Percentiles rank a stretch among this genome's conserved stretches.
Conservation (phyloP, 768 basidiomycete genomes). For the Boletus tomentosulus region DNA sequence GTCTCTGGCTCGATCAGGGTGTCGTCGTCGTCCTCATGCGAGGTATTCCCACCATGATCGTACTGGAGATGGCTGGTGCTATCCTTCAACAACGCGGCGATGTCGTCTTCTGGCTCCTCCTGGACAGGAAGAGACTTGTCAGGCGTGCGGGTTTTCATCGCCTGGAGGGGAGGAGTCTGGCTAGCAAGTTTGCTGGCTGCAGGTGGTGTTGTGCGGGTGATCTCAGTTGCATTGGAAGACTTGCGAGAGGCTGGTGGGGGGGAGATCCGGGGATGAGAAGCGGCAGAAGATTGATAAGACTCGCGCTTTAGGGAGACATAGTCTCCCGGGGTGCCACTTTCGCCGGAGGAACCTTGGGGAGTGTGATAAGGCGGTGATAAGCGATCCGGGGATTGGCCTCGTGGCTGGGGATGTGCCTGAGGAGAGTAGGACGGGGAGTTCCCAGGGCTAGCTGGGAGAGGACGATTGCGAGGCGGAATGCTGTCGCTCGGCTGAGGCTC, state of each 20-base stretch:
- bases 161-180: conserved; percentile 55
- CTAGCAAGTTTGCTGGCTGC: conserved; percentile 37
- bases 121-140: conserved; percentile 75
- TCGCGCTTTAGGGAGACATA: conserved; percentile 48
- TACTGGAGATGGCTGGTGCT: conserved; percentile 38
- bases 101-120: conserved; percentile 71
- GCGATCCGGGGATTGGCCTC: conserved; percentile 52
- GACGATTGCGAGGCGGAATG: conserved; percentile 20
- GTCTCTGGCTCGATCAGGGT: conserved; percentile 42
- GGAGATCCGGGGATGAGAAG: conserved; percentile 17
- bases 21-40: conserved; percentile 44
- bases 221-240: conserved; percentile 20
- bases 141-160: conserved; percentile 52
- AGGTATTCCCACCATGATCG: conserved; percentile 33
- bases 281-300: conserved; percentile 32
- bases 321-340: conserved; percentile 35
- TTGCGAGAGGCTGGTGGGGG: conserved; percentile 30
- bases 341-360: conserved; percentile 44
- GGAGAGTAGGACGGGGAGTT: conserved; percentile 39
- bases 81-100: conserved; percentile 33
- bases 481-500: conserved; percentile 34
- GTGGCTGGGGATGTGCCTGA: conserved; percentile 36
- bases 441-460: conserved; percentile 35
- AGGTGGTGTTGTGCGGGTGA: conserved; percentile 33
- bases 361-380: conserved; percentile 47